These are phyloP conservation scores for Teratosphaeria gauchensis DNA, from an alignment of 2,329 filamentous ascomycete species.

Conservation along the genomic window DNA sequence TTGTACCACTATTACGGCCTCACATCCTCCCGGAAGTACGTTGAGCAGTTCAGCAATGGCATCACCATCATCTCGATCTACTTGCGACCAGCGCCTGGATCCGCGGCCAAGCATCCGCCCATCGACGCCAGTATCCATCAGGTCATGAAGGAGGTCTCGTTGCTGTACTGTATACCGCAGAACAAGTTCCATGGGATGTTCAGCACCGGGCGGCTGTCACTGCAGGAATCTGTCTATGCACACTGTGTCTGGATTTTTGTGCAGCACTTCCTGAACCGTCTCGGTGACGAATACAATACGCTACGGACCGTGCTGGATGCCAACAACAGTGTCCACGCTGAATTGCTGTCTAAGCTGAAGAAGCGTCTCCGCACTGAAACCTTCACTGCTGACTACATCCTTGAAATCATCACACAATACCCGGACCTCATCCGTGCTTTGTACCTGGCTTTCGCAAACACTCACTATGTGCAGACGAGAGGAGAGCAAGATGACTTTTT, in stretches of 20 bases:
- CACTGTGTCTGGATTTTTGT: constrained; percentile 98
- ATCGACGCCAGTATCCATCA: constrained; percentile 95
- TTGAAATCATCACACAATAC: constrained; percentile 90
- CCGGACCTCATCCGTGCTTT: constrained; percentile 76
- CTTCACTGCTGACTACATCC: constrained; percentile 95
- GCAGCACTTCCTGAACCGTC: constrained; percentile 92
- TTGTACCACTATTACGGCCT: constrained; percentile 98
- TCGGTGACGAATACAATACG: constrained; percentile 85
- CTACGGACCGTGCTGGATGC: constrained; percentile 70
- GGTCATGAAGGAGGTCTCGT: constrained; percentile 95
- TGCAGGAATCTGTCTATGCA: constrained; percentile 95
- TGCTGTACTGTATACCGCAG: constrained; percentile 94
- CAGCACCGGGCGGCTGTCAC: constrained; percentile 70
- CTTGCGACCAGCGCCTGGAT: constrained; percentile 59
- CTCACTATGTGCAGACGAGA: constrained; percentile 64
- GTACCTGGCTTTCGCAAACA: constrained; percentile 84
- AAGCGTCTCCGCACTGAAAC: constrained; percentile 90
- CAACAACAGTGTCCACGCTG: constrained; percentile 74
- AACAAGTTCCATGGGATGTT: constrained; percentile 93
- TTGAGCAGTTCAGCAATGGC: constrained; percentile 96
- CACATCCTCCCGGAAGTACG: constrained; percentile 92
- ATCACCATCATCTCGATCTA: constrained; percentile 97
- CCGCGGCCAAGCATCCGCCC: constrained; percentile 54
- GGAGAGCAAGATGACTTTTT: constrained; percentile 58
- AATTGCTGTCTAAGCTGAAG: constrained; percentile 88